phyloP scores from a whole-genome alignment of 352 stramenopile genomes.

The Pythium plurisporium region DNA sequence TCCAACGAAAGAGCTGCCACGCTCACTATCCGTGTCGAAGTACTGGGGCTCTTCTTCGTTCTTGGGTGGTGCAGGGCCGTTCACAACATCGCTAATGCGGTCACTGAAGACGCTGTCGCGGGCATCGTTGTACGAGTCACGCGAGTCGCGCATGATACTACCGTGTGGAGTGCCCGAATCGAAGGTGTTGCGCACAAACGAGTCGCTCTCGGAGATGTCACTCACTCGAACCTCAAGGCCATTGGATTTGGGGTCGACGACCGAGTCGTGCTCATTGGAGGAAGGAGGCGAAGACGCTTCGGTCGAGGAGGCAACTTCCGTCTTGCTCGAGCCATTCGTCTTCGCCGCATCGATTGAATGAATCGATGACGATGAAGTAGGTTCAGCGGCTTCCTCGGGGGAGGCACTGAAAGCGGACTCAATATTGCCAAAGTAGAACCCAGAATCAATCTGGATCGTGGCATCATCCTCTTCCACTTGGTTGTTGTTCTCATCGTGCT shows the following conservation, averaged over 20 bases:
- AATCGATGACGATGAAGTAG: background rate
- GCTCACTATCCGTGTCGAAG: conserved; percentile 50
- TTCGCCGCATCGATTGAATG: background rate
- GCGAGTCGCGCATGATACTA: conserved; percentile 30
- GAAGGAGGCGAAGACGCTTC: conserved; percentile 2
- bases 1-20: conserved; percentile 33
- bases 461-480: conserved; percentile 7
- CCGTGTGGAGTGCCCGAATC: conserved; percentile 31
- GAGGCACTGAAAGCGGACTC: background rate
- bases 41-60: conserved; percentile 28
- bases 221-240: conserved; percentile 6
- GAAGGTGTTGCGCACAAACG: conserved; percentile 24
- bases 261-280: background rate
- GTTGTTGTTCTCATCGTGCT: background rate
- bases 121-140: conserved; percentile 22
- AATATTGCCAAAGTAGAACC: background rate
- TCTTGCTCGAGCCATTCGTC: background rate
- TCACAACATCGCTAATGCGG: conserved; percentile 29
- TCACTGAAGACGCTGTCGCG: conserved; percentile 23
- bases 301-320: background rate
- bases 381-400: background rate
- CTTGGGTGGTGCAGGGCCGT: conserved; percentile 22
- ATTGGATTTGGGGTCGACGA: background rate
- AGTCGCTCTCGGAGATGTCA: conserved; percentile 19
- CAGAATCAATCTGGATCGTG: background rate